Conservation (phyloP, 2,329 filamentous ascomycete genomes). For the Cladobotryum protrusum region DNA sequence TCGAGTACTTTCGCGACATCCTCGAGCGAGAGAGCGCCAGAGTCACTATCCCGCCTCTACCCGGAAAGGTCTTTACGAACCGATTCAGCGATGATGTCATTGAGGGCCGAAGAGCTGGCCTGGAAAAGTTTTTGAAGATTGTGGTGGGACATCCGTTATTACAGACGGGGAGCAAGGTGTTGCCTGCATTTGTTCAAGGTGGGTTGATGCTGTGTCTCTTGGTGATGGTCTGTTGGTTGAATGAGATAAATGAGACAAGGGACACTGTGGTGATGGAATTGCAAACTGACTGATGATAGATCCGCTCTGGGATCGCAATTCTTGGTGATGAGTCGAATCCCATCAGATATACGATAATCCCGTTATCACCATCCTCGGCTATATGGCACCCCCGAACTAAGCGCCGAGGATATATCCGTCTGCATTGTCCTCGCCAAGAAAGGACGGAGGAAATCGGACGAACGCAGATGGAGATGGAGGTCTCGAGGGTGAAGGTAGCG, state of each 20-base stretch:
- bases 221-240: background rate
- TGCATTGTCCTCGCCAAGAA: too few relatives aligned
- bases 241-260: background rate
- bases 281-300: slow-evolving; percentile 38
- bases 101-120: slow-evolving; percentile 81
- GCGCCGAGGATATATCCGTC: too few relatives aligned
- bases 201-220: slow-evolving; percentile 16
- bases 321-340: slow-evolving; percentile 58
- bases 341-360: background rate
- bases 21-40: slow-evolving; percentile 90
- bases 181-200: slow-evolving; percentile 97
- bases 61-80: slow-evolving; percentile 97
- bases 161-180: slow-evolving; percentile 95
- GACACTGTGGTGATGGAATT: too few relatives aligned
- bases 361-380: background rate
- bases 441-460: too few relatives aligned
- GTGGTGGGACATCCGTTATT: slow-evolving; percentile 93
- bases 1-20: slow-evolving; percentile 98
- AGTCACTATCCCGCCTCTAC: slow-evolving; percentile 91
- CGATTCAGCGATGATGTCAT: slow-evolving; percentile 98
- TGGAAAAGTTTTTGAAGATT: slow-evolving; percentile 95
- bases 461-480: too few relatives aligned
- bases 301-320: slow-evolving; percentile 86
- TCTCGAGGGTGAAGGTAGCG: too few relatives aligned
- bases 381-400: background rate